Evolutionary conservation across 208 protist genomes (phyloP).

Genomic region (Crithidia brevicula): DNA sequence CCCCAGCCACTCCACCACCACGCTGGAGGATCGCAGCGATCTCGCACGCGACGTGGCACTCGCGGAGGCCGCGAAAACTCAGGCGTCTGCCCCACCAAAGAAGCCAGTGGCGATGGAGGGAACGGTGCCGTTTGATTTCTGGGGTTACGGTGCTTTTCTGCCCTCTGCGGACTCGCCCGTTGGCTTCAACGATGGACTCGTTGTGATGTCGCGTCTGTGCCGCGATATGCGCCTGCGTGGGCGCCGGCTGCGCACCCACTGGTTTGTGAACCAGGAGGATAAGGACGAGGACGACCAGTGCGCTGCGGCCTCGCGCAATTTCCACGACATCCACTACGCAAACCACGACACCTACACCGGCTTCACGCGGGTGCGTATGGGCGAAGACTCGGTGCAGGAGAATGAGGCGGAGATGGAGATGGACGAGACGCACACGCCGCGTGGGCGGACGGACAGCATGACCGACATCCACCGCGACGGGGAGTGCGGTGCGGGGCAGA

Average conservation of each 20-base stretch:
- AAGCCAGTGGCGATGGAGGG: not conserved
- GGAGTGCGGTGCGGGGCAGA: not conserved
- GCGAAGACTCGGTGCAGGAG: not conserved
- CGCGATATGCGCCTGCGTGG: constrained; percentile 13
- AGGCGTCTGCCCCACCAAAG: not conserved
- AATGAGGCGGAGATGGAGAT: not conserved
- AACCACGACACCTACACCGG: constrained; percentile 19
- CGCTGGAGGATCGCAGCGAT: not conserved
- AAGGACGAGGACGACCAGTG: not conserved
- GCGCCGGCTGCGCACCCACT: not conserved
- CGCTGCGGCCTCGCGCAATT: not conserved
- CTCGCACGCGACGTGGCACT: not conserved
- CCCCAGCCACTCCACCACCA: constrained; percentile 2
- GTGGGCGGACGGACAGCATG: not conserved
- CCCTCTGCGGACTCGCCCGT: not conserved
- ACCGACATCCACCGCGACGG: constrained; percentile 14
- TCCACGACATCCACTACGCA: constrained; percentile 14
- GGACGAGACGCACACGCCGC: constrained; percentile 5
- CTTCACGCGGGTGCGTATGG: not conserved
- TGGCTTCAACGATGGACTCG: constrained; percentile 9
- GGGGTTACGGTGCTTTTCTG: constrained; percentile 8
- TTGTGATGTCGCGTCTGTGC: constrained; percentile 14
- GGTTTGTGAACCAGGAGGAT: constrained; percentile 4
- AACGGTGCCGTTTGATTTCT: constrained; percentile 7
- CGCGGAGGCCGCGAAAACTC: not conserved